A percentile compares a stretch with the other conserved stretches of the same genome.
Conservation (phyloP, 148 eudicot species). For the Cornus florida region DNA sequence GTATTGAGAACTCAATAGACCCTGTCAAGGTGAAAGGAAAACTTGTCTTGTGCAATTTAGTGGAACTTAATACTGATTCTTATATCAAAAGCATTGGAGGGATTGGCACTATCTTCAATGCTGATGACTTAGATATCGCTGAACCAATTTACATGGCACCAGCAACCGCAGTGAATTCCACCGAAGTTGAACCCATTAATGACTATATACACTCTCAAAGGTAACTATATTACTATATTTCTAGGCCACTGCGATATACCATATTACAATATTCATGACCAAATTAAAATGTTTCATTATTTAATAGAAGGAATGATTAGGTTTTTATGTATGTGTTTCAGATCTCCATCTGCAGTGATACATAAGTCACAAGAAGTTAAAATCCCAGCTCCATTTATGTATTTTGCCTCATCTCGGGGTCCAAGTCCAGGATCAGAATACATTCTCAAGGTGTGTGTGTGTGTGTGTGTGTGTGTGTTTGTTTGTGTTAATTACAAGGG, state of each 20-base stretch:
- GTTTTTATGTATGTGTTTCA: not conserved
- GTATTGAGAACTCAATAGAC: constrained; percentile 60
- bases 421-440: constrained; percentile 71
- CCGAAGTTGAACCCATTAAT: constrained; percentile 38
- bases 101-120: constrained; percentile 58
- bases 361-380: constrained; percentile 57
- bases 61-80: no score
- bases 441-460: constrained; percentile 65
- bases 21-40: constrained; percentile 81
- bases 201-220: constrained; percentile 58
- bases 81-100: constrained; percentile 76
- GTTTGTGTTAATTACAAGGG: no score
- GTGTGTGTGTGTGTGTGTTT: not conserved
- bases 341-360: constrained; percentile 67
- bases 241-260: not conserved
- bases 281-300: no score
- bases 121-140: no score
- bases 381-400: constrained; percentile 64
- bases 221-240: constrained; percentile 32
- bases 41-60: constrained; percentile 63
- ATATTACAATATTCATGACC: no score
- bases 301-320: no score
- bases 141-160: constrained; percentile 80
- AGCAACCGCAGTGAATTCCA: constrained; percentile 50
- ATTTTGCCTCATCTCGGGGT: constrained; percentile 85